Evolutionary conservation across 2,329 filamentous ascomycete genomes (phyloP).

Genomic region (Corinectria fuckeliana): DNA sequence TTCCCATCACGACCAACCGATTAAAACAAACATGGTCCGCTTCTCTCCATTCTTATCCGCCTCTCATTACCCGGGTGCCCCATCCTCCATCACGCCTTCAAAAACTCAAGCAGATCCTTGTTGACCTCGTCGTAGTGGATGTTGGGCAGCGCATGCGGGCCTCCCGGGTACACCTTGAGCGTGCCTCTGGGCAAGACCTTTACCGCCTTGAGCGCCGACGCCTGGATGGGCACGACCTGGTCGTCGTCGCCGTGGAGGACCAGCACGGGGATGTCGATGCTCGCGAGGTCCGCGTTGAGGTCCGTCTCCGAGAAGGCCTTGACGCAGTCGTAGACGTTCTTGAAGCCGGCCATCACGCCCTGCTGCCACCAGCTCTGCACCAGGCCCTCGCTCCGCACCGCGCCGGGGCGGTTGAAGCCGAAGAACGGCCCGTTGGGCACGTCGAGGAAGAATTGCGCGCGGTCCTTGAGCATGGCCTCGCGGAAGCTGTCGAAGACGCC

Average conservation of each 20-base stretch:
- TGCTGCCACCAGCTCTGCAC: slow-evolving; percentile 49
- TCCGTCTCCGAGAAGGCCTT: slow-evolving; percentile 50
- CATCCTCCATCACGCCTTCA: slow-evolving; percentile 1
- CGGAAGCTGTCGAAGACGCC: slow-evolving; percentile 48
- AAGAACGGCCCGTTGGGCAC: slow-evolving; percentile 73
- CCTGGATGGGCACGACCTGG: slow-evolving; percentile 47
- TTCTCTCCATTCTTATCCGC: not conserved
- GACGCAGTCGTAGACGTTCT: slow-evolving; percentile 48
- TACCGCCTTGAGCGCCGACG: slow-evolving; percentile 38
- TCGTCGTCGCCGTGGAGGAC: slow-evolving; percentile 50
- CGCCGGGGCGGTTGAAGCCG: slow-evolving; percentile 50
- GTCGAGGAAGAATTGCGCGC: slow-evolving; percentile 65
- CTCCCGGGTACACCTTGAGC: slow-evolving; percentile 49
- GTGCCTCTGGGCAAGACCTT: slow-evolving; percentile 45
- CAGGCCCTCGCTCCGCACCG: slow-evolving; percentile 39
- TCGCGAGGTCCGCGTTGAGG: slow-evolving; percentile 48
- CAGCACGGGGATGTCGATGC: slow-evolving; percentile 47
- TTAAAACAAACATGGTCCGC: not conserved
- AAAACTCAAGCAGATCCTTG: slow-evolving; percentile 45
- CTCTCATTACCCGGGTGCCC: not conserved
- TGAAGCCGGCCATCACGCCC: slow-evolving; percentile 48
- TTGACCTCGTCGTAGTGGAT: slow-evolving; percentile 45
- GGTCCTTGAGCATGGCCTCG: slow-evolving; percentile 40
- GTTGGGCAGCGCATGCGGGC: slow-evolving; percentile 47
- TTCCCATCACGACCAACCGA: not conserved